Base-by-base conservation (phyloP, 768 basidiomycete genomes). In the Filobasidium wieringae region DNA sequence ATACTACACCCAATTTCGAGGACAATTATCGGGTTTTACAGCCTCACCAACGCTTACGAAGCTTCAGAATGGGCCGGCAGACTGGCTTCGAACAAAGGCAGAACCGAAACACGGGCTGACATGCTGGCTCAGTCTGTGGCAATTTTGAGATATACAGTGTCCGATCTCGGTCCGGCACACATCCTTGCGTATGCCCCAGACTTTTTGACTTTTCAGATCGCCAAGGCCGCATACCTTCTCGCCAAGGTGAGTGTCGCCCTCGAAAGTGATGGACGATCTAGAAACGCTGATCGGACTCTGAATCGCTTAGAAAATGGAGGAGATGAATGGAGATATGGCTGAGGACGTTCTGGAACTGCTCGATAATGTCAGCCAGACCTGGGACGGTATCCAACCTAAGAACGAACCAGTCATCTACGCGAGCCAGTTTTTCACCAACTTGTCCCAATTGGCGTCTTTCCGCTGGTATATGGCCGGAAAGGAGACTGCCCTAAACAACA, bases 11-110 rank as follows among this genome's bases (percentile, higher is more conserved):
- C 62, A 1, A 47, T 45, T 19, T 60, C 55, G 22, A 55, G 40
- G 19, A 51, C 51, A 12, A 60, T 63, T 37, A 41, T 63, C 33
- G 45, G 55, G 8, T 63, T 59, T 36, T 63, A 63, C 58, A 41
- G 36, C 30, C 32, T 53, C 1, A 27, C 54, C n/a, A 34, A 34
- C 27, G 29, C 26, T 15, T 55, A 50, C 24, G 59, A 60, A 37
- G 33, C 57, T 7, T 53, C 59, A 12, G 50, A 60, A 31, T 56
- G 59, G 34, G 34, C 36, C 12, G 43, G 34, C 4, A n/a, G n/a
- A 4, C 14, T 55, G 26, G 36, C 41, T 0, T 15, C 37, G 11
- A 17, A 17, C 22, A 40, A 40, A 22, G 37, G 37, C 37, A 40
- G 37, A 11, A 15, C 22, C 37, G 49, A 32, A 17, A 27, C 37